phyloP scores from a whole-genome alignment of 192 early-diverging fungal genomes.

The Helicostylum pulchrum region DNA sequence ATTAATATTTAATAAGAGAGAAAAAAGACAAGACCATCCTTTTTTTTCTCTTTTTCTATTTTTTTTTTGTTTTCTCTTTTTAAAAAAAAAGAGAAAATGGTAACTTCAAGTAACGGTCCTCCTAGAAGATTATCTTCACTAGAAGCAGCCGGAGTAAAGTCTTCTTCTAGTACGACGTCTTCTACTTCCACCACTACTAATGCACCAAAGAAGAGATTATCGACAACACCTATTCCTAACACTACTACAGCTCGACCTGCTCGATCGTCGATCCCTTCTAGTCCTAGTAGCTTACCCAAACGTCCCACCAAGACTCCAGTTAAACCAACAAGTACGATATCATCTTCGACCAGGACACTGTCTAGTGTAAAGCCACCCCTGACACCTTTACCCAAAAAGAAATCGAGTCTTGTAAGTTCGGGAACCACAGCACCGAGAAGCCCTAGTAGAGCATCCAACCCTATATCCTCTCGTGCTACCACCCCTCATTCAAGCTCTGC shows the following conservation, averaged over 20 bases:
- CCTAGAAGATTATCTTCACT: constrained; percentile 1
- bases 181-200: background rate
- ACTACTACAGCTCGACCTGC: background rate
- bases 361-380: no score
- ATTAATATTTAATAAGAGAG: no score
- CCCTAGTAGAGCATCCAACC: no score
- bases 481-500: no score
- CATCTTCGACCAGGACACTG: no score
- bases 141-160: constrained; percentile 8
- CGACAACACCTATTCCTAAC: background rate
- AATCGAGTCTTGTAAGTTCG: no score
- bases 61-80: background rate
- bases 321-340: no score
- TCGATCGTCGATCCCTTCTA: no score
- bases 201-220: background rate
- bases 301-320: background rate
- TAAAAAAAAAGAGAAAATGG: background rate
- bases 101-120: background rate
- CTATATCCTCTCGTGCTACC: no score
- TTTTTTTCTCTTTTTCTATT: constrained; percentile 2
- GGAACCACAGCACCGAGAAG: no score
- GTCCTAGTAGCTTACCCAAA: background rate
- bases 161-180: no score
- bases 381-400: no score
- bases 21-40: background rate